Evolutionary conservation across 2,329 filamentous ascomycete genomes (phyloP), one percentile per base, ranked within the genome.

Genomic region (Didymella glomerata): DNA sequence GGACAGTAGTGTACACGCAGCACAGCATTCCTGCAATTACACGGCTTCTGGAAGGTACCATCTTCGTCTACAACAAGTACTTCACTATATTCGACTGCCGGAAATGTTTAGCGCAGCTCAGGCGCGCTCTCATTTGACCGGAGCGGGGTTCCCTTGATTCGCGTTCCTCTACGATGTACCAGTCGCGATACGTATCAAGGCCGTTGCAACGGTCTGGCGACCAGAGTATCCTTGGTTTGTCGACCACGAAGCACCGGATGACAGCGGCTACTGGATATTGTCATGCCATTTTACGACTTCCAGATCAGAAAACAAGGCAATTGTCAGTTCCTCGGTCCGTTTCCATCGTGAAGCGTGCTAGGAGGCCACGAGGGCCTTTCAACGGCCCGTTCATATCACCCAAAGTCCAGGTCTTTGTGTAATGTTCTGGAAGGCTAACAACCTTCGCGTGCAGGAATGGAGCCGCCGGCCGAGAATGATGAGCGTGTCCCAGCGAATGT

Each of bases 331-430:
- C 22, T 58, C 49, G 56, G 56, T 40, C 56, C 56, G 41, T 49
- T 28, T 55, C 11, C 10, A 18, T 41, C 7, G 50, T 59, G 50
- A 51, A 59, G 50, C 47, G 27, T 32, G 24, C 56, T 59, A 59
- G 46, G 34, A 8, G 41, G 41, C 56, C 50, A 59, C 56, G 56
- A 59, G 56, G 50, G 32, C 56, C 50, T 34, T 50, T 41, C 47
- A 54, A 54, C 56, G 56, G 56, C 50, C 56, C 56, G 56, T 59
- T 51, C 50, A 40, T 32, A 41, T 18, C 24, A 46, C 18, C 44
- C 38, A 54, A 32, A 2, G 13, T 28, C 18, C 41, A 42, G 51
- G 50, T 54, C 47, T 42, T 51, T 54, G 41, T 50, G 32, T 47
- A 36, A 49, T 47, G 13, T 18, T 22, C n/a, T 47, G 56, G 50